Percentiles rank a stretch among this genome's conserved stretches.
Conservation (phyloP, 2,329 filamentous ascomycete genomes). For the Colletotrichum sp. region DNA sequence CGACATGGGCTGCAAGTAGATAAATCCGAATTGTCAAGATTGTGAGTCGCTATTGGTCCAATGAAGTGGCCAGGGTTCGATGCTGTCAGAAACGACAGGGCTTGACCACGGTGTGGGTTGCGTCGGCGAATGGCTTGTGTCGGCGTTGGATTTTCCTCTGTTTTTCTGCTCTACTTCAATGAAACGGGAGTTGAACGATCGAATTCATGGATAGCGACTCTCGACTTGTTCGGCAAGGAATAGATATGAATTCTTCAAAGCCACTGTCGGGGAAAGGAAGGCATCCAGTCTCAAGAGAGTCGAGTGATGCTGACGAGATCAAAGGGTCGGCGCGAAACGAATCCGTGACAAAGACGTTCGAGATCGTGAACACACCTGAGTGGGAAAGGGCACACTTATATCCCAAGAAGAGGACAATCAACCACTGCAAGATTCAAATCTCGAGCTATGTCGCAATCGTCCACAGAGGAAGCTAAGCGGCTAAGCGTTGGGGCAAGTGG, state of each 20-base stretch:
- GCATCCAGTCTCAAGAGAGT: neutral
- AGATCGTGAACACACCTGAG: neutral
- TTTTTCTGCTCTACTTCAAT: neutral
- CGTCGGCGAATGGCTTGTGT: constrained; percentile 17
- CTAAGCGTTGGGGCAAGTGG: constrained; percentile 15
- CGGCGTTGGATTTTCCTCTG: constrained; percentile 8
- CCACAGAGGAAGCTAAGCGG: constrained; percentile 6
- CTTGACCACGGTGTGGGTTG: constrained; percentile 4
- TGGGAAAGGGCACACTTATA: neutral
- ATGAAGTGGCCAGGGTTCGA: neutral
- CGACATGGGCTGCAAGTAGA: constrained; percentile 28
- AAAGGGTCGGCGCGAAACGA: neutral
- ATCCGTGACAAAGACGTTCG: neutral
- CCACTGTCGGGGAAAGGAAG: neutral
- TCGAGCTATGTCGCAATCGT: constrained; percentile 19
- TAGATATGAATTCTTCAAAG: neutral
- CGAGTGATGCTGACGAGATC: neutral
- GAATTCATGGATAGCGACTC: neutral
- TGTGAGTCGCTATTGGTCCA: constrained; percentile 5
- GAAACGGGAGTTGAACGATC: neutral
- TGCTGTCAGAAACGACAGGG: constrained; percentile 2
- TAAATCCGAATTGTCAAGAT: neutral
- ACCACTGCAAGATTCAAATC: neutral
- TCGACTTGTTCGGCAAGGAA: no score
- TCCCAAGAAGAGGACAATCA: neutral